Evolutionary conservation across 345 rosid genomes (phyloP).

Genomic region (Chamaenerion angustifolium): DNA sequence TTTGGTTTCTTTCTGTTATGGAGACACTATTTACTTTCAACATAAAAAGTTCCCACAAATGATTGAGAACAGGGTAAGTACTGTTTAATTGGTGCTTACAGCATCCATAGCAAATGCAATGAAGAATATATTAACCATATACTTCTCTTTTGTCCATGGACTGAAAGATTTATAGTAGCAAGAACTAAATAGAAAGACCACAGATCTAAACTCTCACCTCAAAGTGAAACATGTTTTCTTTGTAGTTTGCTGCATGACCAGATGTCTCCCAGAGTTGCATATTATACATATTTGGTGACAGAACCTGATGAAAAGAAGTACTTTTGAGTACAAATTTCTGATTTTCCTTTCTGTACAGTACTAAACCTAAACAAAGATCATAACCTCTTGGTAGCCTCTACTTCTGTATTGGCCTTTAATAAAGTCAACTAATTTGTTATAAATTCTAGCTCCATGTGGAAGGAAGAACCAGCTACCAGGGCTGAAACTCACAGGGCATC

Average conservation of each 20-base stretch:
- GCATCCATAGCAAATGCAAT: too few relatives aligned
- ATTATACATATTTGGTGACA: slow-evolving; percentile 82
- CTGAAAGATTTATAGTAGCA: too few relatives aligned
- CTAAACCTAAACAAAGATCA: slow-evolving; percentile 8
- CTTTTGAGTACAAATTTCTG: slow-evolving; percentile 5
- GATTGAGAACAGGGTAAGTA: too few relatives aligned
- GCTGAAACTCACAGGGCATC: slow-evolving; percentile 32
- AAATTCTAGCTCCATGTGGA: slow-evolving; percentile 76
- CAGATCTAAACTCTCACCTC: slow-evolving; percentile 46
- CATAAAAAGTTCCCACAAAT: too few relatives aligned
- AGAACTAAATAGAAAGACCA: too few relatives aligned
- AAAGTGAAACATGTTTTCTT: slow-evolving; percentile 88
- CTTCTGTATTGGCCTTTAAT: slow-evolving; percentile 57
- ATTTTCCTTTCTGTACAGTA: not conserved
- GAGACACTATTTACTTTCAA: too few relatives aligned
- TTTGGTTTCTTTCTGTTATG: too few relatives aligned
- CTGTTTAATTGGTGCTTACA: too few relatives aligned
- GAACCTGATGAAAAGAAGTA: slow-evolving; percentile 47
- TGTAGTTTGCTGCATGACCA: slow-evolving; percentile 92
- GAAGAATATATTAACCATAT: too few relatives aligned
- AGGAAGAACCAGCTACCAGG: slow-evolving; percentile 99
- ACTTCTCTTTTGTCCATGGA: too few relatives aligned
- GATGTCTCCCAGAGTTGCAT: slow-evolving; percentile 97
- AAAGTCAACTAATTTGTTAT: slow-evolving; percentile 74
- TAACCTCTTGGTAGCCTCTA: slow-evolving; percentile 91